Base-by-base conservation (phyloP, 495 filamentous ascomycete species). In the Neurospora sp. region DNA sequence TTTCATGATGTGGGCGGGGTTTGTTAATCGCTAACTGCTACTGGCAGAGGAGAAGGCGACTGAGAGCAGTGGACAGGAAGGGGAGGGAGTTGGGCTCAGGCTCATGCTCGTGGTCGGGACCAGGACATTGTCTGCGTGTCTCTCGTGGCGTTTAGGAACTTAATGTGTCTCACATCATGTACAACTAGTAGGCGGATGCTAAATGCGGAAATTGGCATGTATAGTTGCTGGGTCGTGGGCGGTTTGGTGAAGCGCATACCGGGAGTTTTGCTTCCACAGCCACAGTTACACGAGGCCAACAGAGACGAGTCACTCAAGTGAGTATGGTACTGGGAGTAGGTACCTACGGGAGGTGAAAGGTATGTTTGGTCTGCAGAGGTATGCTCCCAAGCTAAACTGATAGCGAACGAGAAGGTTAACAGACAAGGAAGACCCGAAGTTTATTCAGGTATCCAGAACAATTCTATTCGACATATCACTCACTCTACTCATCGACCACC, bases 1-100 rank as follows among this genome's bases (percentile, higher is more conserved):
- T 44, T 75, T 53, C 72, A 78, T 37, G 78, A 79, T 41, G 71
- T 78, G 1, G 75, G 65, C 4, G 35, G 35, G 35, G 35, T 37
- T 37, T 37, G 35, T 37, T 37, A 37, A 37, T 37, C 7, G 35
- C 35, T 37, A 37, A 0, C 35, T 37, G 35, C 35, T 6, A 37
- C 27, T 65, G 53, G 53, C 48, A 27, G 5, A 27, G 10, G 12
- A 65, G 22, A 65, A 35, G 27, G 3, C 31, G 27, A 7, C 31
- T 17, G 14, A 7, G 27, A 8, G 48, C 40, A 42, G 40, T 42
- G 40, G 5, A 42, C 1, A 5, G 14, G 14, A 42, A 37, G 35
- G 35, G 35, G 35, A 37, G 35, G 4, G 35, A 0, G 6, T 0
- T 37, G 35, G 35, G 35, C 35, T 37, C 35, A 53, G 45, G 22